A percentile compares a stretch with the other conserved stretches of the same genome.
Conservation (phyloP, 2,329 filamentous ascomycete genomes). For the Neophaeococcomyces mojaviensis region DNA sequence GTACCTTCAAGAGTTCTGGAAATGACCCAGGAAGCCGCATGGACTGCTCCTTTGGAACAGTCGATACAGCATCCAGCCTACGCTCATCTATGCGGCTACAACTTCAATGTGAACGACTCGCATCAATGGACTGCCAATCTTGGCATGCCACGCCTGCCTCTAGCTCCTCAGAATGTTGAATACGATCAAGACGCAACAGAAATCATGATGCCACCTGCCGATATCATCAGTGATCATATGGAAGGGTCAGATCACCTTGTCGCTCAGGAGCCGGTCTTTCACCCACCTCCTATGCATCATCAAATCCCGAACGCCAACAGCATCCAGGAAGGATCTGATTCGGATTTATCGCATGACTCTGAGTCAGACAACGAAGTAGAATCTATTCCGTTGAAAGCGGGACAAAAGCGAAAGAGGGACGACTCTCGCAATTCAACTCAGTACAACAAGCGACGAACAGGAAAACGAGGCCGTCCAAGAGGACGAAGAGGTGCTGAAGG, state of each 20-base stretch:
- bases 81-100: no score
- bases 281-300: slow-evolving; percentile 1
- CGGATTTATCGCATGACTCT: not conserved
- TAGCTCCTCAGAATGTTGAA: not conserved
- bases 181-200: not conserved
- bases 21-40: no score
- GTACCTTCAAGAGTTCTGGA: no score
- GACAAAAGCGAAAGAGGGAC: not conserved
- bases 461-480: slow-evolving; percentile 33
- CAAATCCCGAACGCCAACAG: not conserved
- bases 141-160: not conserved
- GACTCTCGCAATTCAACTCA: slow-evolving; percentile 11
- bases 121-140: no score
- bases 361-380: not conserved
- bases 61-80: no score
- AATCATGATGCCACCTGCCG: not conserved
- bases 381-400: not conserved
- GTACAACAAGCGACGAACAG: slow-evolving; percentile 11
- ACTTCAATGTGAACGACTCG: no score
- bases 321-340: not conserved
- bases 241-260: not conserved
- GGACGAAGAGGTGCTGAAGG: slow-evolving; percentile 34
- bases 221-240: not conserved
- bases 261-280: not conserved
- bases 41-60: no score